Evolutionary conservation across 495 filamentous ascomycete genomes (phyloP).

Genomic region (Hypomontagnella monticulosa): DNA sequence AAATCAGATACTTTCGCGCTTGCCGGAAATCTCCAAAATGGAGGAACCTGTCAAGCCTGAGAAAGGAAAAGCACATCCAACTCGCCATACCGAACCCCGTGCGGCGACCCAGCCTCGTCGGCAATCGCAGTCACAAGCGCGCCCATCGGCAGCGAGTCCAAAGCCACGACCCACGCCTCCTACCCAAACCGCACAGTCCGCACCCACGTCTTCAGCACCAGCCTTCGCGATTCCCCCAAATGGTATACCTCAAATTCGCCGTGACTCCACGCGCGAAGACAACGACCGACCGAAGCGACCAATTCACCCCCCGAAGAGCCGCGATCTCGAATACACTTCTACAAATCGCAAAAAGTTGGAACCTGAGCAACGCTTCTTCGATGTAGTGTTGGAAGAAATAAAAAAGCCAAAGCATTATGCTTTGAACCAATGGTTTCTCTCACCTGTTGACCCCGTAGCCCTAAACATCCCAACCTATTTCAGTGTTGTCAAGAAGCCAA

Average conservation of each 20-base stretch:
- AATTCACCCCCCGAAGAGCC: conserved; percentile 87
- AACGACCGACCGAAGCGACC: conserved; percentile 88
- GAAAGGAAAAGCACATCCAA: conserved; percentile 64
- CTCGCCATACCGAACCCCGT: conserved; percentile 56
- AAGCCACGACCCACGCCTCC: conserved; percentile 42
- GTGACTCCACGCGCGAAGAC: conserved; percentile 79
- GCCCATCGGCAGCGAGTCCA: conserved; percentile 53
- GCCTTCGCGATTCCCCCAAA: conserved; percentile 86
- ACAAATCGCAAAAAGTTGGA: conserved; percentile 90
- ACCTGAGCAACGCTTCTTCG: conserved; percentile 89
- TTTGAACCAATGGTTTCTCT: conserved; percentile 75
- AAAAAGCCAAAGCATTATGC: conserved; percentile 74
- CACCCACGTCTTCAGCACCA: conserved; percentile 53
- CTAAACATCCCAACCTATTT: conserved; percentile 94
- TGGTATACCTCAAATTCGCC: conserved; percentile 90
- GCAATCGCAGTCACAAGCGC: conserved; percentile 43
- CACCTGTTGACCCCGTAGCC: conserved; percentile 91
- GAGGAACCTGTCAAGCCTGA: conserved; percentile 63
- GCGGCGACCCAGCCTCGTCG: conserved; percentile 59
- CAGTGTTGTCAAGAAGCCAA: conserved; percentile 92
- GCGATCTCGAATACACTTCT: conserved; percentile 84
- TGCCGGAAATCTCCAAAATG: conserved; percentile 57
- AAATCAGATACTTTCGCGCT: conserved; percentile 67
- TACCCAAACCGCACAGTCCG: conserved; percentile 37
- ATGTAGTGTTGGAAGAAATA: conserved; percentile 80